Evolutionary conservation across 83 land plant genomes (phyloP), one percentile per base, ranked within the genome.

Genomic region (Isoetes engelmannii): DNA sequence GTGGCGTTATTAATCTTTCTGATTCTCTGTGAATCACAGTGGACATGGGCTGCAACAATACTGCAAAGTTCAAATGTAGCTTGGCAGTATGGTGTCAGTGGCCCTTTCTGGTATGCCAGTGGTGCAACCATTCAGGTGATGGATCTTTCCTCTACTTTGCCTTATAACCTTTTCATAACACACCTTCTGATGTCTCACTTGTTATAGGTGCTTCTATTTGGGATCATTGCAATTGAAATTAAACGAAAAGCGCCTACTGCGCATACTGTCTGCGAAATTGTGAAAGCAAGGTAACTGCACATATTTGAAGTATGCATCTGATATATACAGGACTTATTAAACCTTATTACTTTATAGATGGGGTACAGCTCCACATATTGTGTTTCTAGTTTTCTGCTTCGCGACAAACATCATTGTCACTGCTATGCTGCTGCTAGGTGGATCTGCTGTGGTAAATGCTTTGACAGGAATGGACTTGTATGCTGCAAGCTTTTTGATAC

Each of bases 21-120:
- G 37, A 28, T 28, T 28, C 37, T 28, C 37, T 28, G 0, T 28
- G 37, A 28, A 28, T 0, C 37, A 28, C 48, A 92, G 96, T 92
- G 98, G 98, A 92, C 96, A 21, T 89, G 98, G 92, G 92, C 98
- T 63, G 98, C 98, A 4, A 92, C 98, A n/a, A 92, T 92, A 47
- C 67, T 92, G 81, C 96, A 92, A 79, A 92, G 98, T 61, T 92
- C 98, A 21, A 89, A 92, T 78, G 96, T 92, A 50, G 96, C 98
- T 10, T 92, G 96, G 98, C 66, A 92, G 65, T 92, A 92, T 81
- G 98, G 98, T 9, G 69, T 92, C 47, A 92, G 98, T 59, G 98
- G 98, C 19, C 98, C 98, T 37, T 92, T 92, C 65, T 92, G 96
- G 98, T 92, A 92, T 77, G 98, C 96, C 6, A 92, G 98, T 79